Evolutionary conservation across 805 yeast species (phyloP).

Genomic region (Citeromyces matritensis): DNA sequence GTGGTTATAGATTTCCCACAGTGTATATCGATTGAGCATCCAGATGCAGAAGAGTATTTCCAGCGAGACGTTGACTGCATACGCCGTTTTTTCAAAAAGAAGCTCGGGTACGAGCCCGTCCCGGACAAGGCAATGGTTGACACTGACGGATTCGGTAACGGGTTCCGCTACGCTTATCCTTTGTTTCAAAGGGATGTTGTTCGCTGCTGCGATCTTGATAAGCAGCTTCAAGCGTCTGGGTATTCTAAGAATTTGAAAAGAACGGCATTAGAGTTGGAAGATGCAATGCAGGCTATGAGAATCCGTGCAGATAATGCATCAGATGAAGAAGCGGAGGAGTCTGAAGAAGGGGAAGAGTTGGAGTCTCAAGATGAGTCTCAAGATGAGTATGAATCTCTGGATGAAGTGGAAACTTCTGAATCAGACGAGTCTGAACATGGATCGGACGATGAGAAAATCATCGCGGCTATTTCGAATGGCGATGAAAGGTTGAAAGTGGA

Average conservation of each 20-base stretch:
- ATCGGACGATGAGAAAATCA: conserved; percentile 34
- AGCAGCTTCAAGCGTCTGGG: conserved; percentile 88
- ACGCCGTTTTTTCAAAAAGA: conserved; percentile 64
- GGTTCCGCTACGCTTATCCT: conserved; percentile 66
- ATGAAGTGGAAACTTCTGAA: conserved; percentile 18
- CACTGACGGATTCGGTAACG: conserved; percentile 70
- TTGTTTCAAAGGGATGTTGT: conserved; percentile 61
- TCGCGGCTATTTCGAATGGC: conserved; percentile 55
- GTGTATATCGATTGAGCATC: conserved; percentile 86
- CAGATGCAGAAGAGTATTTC: conserved; percentile 78
- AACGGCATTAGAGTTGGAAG: conserved; percentile 53
- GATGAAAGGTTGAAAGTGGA: conserved; percentile 61
- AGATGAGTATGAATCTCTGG: conserved; percentile 15
- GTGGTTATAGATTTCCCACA: conserved; percentile 97
- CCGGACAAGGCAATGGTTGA: conserved; percentile 61
- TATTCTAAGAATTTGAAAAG: conserved; percentile 26
- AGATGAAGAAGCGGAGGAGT: conserved; percentile 14
- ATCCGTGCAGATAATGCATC: conserved; percentile 17
- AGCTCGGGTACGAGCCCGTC: conserved; percentile 58
- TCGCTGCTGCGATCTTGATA: conserved; percentile 59
- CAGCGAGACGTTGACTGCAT: conserved; percentile 90
- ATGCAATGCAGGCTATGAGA: conserved; percentile 60
- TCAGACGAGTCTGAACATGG: conserved; percentile 17
- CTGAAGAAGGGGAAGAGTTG: conserved; percentile 19
- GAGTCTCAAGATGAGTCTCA: conserved; percentile 19